Conservation (phyloP, 1,284 basidiomycete genomes). For the Microstroma glucosiphilum region DNA sequence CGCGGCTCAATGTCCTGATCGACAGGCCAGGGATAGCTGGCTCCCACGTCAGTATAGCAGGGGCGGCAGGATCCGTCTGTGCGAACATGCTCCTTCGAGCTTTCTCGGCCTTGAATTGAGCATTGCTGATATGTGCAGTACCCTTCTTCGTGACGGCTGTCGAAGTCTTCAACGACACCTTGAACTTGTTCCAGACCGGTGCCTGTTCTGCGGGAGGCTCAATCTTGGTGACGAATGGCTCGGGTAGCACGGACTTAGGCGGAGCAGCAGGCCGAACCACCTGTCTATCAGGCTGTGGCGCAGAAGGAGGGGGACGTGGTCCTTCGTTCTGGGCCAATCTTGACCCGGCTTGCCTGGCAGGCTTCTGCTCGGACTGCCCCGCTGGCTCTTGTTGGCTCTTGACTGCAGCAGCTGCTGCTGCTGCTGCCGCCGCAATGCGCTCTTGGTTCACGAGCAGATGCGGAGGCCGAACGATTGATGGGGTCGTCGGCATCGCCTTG, state of each 20-base stretch:
- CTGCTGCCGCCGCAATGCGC: background rate
- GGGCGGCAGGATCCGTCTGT: background rate
- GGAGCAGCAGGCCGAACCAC: background rate
- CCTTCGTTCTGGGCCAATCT: background rate
- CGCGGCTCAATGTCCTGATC: slow-evolving; percentile 32
- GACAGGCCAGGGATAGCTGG: slow-evolving; percentile 30
- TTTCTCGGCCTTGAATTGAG: slow-evolving; percentile 6
- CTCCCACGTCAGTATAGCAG: slow-evolving; percentile 35
- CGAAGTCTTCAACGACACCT: slow-evolving; percentile 22
- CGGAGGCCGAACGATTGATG: background rate
- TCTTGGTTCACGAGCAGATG: background rate
- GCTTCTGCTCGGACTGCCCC: background rate
- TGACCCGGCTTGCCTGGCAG: background rate
- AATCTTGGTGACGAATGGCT: slow-evolving; percentile 22
- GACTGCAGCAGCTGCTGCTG: background rate
- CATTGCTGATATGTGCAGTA: background rate
- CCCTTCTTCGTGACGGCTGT: slow-evolving; percentile 5
- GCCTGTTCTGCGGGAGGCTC: slow-evolving; percentile 28
- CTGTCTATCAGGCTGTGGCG: background rate
- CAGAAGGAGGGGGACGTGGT: background rate
- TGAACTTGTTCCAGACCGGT: slow-evolving; percentile 38
- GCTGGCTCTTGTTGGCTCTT: background rate
- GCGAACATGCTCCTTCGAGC: slow-evolving; percentile 9
- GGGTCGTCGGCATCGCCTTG: background rate
- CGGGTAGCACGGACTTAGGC: slow-evolving; percentile 11